Evolutionary conservation across 352 stramenopile genomes (phyloP), one percentile per base, ranked within the genome.

Genomic region (Thraustochytrium sp.): DNA sequence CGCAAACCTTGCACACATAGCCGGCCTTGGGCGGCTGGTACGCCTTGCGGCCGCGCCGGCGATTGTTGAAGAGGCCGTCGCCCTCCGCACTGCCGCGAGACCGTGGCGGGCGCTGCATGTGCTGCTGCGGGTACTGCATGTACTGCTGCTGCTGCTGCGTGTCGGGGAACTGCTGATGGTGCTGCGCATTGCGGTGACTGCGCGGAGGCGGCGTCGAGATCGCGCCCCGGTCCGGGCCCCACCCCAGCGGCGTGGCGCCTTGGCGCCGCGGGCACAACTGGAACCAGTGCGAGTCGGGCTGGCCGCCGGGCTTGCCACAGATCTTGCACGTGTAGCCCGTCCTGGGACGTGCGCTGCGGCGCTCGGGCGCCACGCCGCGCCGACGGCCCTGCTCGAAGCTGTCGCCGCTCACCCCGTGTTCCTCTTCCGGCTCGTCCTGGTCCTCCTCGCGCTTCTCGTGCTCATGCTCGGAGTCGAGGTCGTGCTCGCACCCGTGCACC

Each of bases 1-100:
- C 37, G 38, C 75, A 84, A 42, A 80, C 21, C 51, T 84, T 84
- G 49, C 75, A 84, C 11, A 84, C 56, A 83, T 84, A 84, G 59
- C 75, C 75, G 23, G 68, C 51, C 18, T 56, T 83, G 59, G 75
- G 75, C 3, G 75, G 75, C 29, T 73, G 61, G 13, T 84, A 84
- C 5, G 8, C 34, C 46, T 55, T 83, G 31, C 26, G 40, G 11
- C 9, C 72, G 29, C 5, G 8, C 26, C 9, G 34, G 23, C 9
- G 16, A 5, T 9, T 61, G 8, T n/a, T n/a, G n/a, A n/a, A n/a
- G n/a, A n/a, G n/a, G n/a, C n/a, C n/a, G n/a, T n/a, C n/a, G n/a
- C n/a, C n/a, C n/a, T n/a, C n/a, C n/a, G n/a, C n/a, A n/a, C n/a
- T n/a, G n/a, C n/a, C n/a, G n/a, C n/a, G n/a, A n/a, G n/a, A n/a